Evolutionary conservation across 2,329 filamentous ascomycete species (phyloP), one percentile per base, ranked within the genome.

Genomic region (Claviceps sp.): DNA sequence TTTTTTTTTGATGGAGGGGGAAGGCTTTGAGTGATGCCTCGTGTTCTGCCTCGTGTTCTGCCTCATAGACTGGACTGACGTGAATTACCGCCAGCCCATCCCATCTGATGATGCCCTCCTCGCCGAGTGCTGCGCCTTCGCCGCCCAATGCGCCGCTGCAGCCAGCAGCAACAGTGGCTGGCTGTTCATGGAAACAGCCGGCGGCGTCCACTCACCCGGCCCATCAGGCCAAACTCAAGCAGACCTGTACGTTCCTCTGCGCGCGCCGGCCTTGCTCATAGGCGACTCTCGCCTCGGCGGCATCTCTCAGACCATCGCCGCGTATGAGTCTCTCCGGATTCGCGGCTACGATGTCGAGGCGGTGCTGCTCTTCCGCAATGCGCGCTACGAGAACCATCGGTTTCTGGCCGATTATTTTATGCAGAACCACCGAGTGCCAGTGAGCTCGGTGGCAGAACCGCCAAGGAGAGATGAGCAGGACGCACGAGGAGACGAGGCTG

Each of bases 181-280:
- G 66, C 69, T 86, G 1, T 75, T 94, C 47, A 72, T 93, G 46
- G 88, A 94, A 64, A 93, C 88, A 1, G 87, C 88, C 1, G 88
- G 87, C 1, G 88, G 88, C 1, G 85, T 91, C 0, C 81, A 91
- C 55, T 91, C 87, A 0, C 88, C 88, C 0, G 79, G 79, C 0
- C 88, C 87, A 1, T 87, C 84, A 38, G 86, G 87, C 6, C 22
- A 11, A 9, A 81, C 84, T 0, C 88, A 94, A 62, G 87, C 83
- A 2, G 87, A 94, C 60, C 68, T 90, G 1, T 93, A 90, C 62
- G 73, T 83, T 20, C 81, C 86, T 0, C 67, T 94, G 1, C 75
- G 87, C n/a, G 67, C 86, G 1, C 87, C 89, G 0, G 77, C 85
- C 1, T 67, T 93, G 14, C 76, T 94, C 0, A 75, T 94, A 0